Conservation (phyloP, 1,139 yeast species). For the Petasospora rhodanensis region DNA sequence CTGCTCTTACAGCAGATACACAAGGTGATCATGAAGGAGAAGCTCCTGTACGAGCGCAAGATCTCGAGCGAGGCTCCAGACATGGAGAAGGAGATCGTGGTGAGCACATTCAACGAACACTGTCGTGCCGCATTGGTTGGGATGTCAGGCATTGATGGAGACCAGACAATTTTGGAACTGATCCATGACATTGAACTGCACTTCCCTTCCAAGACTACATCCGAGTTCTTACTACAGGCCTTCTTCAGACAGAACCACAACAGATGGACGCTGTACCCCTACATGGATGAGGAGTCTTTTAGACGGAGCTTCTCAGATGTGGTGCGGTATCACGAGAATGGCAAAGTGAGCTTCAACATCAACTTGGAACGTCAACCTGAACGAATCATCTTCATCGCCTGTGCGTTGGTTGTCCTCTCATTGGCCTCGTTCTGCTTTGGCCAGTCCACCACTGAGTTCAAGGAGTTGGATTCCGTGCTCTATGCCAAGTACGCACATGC, state of each 20-base stretch:
- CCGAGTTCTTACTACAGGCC: conserved; percentile 2
- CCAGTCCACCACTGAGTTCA: conserved; percentile 4
- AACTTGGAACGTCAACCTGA: conserved; percentile 3
- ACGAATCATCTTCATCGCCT: conserved; percentile 8
- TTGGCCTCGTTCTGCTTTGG: conserved; percentile 8
- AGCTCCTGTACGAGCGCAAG: conserved; percentile 7
- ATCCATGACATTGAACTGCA: conserved; percentile 7
- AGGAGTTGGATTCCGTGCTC: conserved; percentile 7
- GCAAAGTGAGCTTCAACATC: conserved; percentile 5
- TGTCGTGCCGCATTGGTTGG: conserved; percentile 11
- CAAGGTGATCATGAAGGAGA: conserved; percentile 10
- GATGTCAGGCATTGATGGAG: conserved; percentile 6
- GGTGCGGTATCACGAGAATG: conserved; percentile 4
- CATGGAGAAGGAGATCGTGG: conserved; percentile 4
- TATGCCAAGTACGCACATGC: conserved; percentile 13
- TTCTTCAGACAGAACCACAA: conserved; percentile 12
- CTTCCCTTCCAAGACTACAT: conserved; percentile 5
- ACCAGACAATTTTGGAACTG: conserved; percentile 4
- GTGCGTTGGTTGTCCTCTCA: conserved; percentile 7
- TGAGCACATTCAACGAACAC: conserved; percentile 7
- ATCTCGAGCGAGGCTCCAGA: neutral
- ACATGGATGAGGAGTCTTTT: conserved; percentile 10
- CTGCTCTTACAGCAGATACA: conserved; percentile 11
- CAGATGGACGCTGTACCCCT: conserved; percentile 12
- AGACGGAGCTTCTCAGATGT: neutral